These are phyloP conservation scores for Ophiostoma australiae DNA, from an alignment of 2,329 filamentous ascomycete genomes.

Conservation along the genomic window DNA sequence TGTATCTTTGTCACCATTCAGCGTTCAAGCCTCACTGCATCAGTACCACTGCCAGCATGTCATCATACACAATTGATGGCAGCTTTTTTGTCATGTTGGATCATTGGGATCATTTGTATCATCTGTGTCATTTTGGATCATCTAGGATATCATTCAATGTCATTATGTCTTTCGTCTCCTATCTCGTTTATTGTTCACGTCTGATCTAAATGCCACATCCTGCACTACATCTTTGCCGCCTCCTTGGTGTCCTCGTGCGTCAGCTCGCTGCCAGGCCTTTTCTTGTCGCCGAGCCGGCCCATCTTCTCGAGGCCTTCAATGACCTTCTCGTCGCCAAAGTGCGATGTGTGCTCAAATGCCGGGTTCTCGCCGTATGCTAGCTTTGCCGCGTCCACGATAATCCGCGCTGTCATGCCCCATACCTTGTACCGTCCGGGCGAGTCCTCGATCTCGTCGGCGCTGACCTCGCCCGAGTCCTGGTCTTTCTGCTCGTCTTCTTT, in stretches of 20 bases:
- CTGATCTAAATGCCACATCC: not conserved
- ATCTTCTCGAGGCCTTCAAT: constrained; percentile 45
- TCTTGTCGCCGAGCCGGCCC: constrained; percentile 45
- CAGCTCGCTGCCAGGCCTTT: constrained; percentile 35
- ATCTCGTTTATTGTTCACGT: constrained; percentile 14
- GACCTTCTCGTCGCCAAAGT: constrained; percentile 50
- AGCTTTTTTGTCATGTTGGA: not conserved
- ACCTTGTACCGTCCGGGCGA: constrained; percentile 65
- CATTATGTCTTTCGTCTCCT: constrained; percentile 6
- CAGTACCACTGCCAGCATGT: not conserved
- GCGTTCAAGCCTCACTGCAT: not conserved
- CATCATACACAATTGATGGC: not conserved
- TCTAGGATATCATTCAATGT: constrained; percentile 28
- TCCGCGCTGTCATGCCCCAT: constrained; percentile 91
- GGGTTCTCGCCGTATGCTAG: constrained; percentile 79
- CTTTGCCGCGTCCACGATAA: constrained; percentile 80
- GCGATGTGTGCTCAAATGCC: constrained; percentile 66
- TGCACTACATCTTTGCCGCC: constrained; percentile 39
- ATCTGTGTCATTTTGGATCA: not conserved
- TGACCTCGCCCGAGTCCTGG: constrained; percentile 26
- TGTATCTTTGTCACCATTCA: not conserved
- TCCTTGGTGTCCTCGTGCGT: constrained; percentile 36
- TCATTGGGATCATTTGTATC: no score
- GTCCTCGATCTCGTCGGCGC: constrained; percentile 34
- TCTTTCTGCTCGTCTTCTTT: constrained; percentile 24